Base-by-base conservation (phyloP, 208 protist genomes). In the Sergeia podlipaevii region DNA sequence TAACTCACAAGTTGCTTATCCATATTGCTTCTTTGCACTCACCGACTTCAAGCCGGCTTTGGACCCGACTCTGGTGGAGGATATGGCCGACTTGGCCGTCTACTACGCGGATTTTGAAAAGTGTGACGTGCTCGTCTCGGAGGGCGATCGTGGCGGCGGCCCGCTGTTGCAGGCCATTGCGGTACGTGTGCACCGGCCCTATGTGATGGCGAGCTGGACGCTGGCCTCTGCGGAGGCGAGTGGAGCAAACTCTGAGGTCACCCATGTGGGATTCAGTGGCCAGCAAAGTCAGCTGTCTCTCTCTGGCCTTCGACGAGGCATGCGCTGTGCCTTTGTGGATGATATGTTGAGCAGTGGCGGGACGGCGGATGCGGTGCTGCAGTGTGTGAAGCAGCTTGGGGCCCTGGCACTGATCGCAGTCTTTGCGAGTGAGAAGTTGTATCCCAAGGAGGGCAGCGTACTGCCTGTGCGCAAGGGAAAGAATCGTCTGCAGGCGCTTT, bases 291-390 rank as follows among this genome's bases (percentile, higher is more conserved):
- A 71, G 56, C 57, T 75, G 4, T 55, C 55, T 24, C 37, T 77
- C 17, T 34, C 27, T 13, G 70, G 70, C 5, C 13, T 77, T 3
- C 17, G 24, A 20, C 34, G 26, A 4, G 63, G 64, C 8, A 59
- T 55, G 46, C 56, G 61, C 24, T 77, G 70, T 32, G 32, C 51
- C 26, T 60, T 77, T 48, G 70, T 77, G 33, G 70, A 71, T 34
- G 70, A 77, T 64, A 70, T 77, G 70, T 57, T 77, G 30, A 65
- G 55, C 47, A 68, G 52, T 24, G 70, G 70, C 32, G 70, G 63
- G 18, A 77, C 70, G 23, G 70, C 70, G 8, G 70, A 70, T 15
- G 70, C 59, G n/a, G 52, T 77, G 1, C 36, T 77, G 32, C 26
- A 52, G 3, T 70, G 59, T 41, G 50, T 67, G 20, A 29, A 34